Base-by-base conservation (phyloP, 495 filamentous ascomycete species). In the Penicillium subrubescens region DNA sequence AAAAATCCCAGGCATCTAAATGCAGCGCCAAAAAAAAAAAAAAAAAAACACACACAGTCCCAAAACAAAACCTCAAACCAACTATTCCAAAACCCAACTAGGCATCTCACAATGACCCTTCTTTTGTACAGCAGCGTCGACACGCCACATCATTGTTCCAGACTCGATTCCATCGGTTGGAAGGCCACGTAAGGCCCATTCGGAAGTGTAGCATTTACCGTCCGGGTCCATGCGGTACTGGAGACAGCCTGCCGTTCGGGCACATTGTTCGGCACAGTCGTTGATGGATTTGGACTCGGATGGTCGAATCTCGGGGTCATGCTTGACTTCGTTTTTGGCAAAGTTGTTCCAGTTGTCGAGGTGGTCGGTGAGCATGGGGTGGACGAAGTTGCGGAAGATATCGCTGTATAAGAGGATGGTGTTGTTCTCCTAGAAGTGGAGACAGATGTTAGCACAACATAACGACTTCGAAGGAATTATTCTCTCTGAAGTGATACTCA, bases 201-300 rank as follows among this genome's bases (percentile, higher is more conserved):
- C 61, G 0, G 76, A 76, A 5, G 71, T 77, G 17, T 51, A 61
- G 53, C 69, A 74, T 58, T 78, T 78, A 12, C 64, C 63, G 8
- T 72, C 62, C 1, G 67, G 70, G 2, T 70, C 63, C 52, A 78
- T 63, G 7, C 73, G 71, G 52, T 79, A 83, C 62, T 81, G 79
- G 50, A 82, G 53, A 54, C 82, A 83, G 8, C 68, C 63, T 12
- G 64, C 39, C 6, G 77, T 63, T 10, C 62, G 63, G 25, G 72
- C 73, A 46, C 81, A 85, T 15, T 67, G 56, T 11, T 65, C 67
- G 44, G 71, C 73, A 53, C 80, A 84, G 35, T 77, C 76, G 5
- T 66, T 71, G 21, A 73, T 56, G 8, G 68, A 70, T n/a, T 50
- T 52, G 19, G 71, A 46, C 21, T 62, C 64, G 8, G 54, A 63